These are phyloP conservation scores for Saccharomycopsis fermentans DNA, from an alignment of 805 yeast genomes.

Conservation along the genomic window DNA sequence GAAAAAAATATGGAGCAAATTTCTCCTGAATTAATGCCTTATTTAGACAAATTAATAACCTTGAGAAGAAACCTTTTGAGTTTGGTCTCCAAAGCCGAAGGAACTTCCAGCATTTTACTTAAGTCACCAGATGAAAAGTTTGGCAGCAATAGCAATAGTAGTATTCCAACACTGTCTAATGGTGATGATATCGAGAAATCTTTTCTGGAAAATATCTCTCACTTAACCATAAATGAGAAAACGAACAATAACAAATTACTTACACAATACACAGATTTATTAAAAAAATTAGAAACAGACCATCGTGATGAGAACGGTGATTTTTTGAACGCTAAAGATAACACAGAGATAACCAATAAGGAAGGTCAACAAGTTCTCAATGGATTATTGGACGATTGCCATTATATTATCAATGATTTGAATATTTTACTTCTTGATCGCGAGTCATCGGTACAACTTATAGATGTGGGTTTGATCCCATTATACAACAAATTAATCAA, in stretches of 20 bases:
- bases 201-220: background rate
- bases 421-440: slow-evolving; percentile 31
- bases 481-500: slow-evolving; percentile 55
- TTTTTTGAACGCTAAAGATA: slow-evolving; percentile 26
- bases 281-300: slow-evolving; percentile 32
- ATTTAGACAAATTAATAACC: slow-evolving; percentile 50
- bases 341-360: slow-evolving; percentile 20
- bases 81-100: slow-evolving; percentile 30
- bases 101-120: background rate
- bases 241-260: slow-evolving; percentile 17
- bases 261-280: slow-evolving; percentile 28
- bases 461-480: slow-evolving; percentile 43
- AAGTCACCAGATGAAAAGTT: background rate
- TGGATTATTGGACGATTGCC: slow-evolving; percentile 77
- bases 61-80: slow-evolving; percentile 55
- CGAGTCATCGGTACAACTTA: slow-evolving; percentile 22
- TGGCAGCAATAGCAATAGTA: slow-evolving; percentile 4
- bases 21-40: slow-evolving; percentile 37
- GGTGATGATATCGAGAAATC: slow-evolving; percentile 15
- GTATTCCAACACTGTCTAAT: slow-evolving; percentile 24
- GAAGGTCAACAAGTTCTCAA: slow-evolving; percentile 44
- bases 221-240: background rate
- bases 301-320: slow-evolving; percentile 48
- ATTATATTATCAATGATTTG: slow-evolving; percentile 61
- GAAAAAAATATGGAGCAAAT: slow-evolving; percentile 46